Conservation (phyloP, 345 rosid genomes). For the Dimocarpus longan region DNA sequence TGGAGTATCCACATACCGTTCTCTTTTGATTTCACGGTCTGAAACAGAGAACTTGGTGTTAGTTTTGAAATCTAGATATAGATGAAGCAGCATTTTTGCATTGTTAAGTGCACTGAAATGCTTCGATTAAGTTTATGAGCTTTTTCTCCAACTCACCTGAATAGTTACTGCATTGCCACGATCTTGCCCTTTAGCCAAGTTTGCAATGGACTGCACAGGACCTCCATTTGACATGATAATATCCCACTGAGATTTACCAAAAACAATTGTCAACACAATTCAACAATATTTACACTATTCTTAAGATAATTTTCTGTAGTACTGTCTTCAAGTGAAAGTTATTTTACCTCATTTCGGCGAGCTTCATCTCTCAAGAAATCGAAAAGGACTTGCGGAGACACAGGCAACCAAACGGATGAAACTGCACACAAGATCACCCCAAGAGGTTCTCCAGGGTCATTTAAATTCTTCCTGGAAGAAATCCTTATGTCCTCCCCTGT, state of each 20-base stretch:
- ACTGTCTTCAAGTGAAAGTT: neutral
- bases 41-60: constrained; percentile 21
- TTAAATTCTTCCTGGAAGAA: constrained; percentile 88
- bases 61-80: neutral
- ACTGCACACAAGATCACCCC: constrained; percentile 92
- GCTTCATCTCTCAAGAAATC: constrained; percentile 91
- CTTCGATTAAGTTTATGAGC: neutral
- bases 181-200: constrained; percentile 88
- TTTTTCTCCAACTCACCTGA: constrained; percentile 42
- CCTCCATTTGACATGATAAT: constrained; percentile 63
- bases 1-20: constrained; percentile 78
- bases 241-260: constrained; percentile 73
- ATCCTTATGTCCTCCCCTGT: constrained; percentile 92
- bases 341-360: constrained; percentile 75
- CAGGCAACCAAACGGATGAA: constrained; percentile 85
- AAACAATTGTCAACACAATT: constrained; percentile 8
- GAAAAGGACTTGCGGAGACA: constrained; percentile 65
- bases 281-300: neutral
- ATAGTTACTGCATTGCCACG: constrained; percentile 90
- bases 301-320: neutral
- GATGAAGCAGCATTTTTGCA: neutral
- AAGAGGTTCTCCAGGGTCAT: constrained; percentile 89
- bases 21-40: constrained; percentile 79
- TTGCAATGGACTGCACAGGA: constrained; percentile 70
- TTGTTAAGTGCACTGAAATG: neutral